Conservation (phyloP, 2,329 filamentous ascomycete genomes). For the Emergomyces orientalis region DNA sequence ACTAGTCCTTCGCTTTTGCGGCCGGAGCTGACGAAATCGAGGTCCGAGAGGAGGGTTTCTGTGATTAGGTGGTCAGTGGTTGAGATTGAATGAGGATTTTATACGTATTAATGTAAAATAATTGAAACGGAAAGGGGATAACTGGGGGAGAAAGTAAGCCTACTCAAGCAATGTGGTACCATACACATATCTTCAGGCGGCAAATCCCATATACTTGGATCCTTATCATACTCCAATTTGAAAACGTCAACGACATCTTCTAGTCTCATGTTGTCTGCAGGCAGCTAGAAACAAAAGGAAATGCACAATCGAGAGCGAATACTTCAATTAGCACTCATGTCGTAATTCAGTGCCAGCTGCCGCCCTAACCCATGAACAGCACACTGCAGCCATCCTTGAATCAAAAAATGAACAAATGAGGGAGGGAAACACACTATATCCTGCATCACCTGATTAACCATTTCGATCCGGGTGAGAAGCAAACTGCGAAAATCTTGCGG, state of each 20-base stretch:
- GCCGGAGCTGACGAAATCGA: neutral
- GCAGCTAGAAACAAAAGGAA: neutral
- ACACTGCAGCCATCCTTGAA: neutral
- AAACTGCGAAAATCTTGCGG: neutral
- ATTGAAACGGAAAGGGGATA: neutral
- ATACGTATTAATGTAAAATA: neutral
- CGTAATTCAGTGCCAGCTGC: neutral
- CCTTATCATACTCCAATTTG: neutral
- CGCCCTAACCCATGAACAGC: neutral
- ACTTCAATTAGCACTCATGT: neutral
- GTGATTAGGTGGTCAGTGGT: neutral
- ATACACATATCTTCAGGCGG: neutral
- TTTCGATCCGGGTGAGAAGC: neutral
- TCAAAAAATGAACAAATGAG: neutral
- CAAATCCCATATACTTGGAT: neutral
- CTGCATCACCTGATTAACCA: neutral
- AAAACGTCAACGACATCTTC: slow-evolving; percentile 4
- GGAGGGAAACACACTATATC: neutral
- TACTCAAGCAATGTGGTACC: neutral
- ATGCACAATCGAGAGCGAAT: neutral
- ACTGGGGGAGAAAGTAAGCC: neutral
- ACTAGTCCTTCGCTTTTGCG: neutral
- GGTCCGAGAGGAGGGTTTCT: neutral
- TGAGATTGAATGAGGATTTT: neutral
- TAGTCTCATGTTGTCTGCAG: neutral